Conservation (phyloP, 2,329 filamentous ascomycete species). For the Dothistroma septosporum region DNA sequence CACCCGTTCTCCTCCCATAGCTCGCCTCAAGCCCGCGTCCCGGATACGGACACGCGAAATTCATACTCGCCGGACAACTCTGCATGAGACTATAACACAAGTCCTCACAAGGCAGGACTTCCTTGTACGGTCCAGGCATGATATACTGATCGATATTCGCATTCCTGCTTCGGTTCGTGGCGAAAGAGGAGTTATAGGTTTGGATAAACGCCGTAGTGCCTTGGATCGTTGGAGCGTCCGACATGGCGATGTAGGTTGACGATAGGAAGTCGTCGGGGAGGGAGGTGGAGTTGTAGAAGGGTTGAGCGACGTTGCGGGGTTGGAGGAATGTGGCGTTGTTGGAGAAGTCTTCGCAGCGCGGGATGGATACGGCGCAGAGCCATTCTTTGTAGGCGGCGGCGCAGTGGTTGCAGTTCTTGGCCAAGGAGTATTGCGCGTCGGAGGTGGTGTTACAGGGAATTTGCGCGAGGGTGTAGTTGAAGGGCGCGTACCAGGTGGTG, state of each 20-base stretch:
- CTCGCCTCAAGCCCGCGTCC: constrained; percentile 47
- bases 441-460: constrained; percentile 75
- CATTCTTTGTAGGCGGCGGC: constrained; percentile 80
- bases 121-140: constrained; percentile 84
- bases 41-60: constrained; percentile 67
- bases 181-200: constrained; percentile 30
- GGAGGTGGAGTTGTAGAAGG: constrained; percentile 28
- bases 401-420: constrained; percentile 71
- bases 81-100: constrained; percentile 82
- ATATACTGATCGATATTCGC: constrained; percentile 58
- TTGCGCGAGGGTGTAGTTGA: constrained; percentile 76
- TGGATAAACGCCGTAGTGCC: constrained; percentile 31
- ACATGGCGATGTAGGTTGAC: constrained; percentile 32
- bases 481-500: constrained; percentile 64
- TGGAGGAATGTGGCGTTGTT: constrained; percentile 55
- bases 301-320: constrained; percentile 63
- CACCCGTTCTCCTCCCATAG: constrained; percentile 43
- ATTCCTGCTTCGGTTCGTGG: constrained; percentile 35
- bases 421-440: constrained; percentile 76
- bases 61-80: constrained; percentile 72
- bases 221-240: constrained; percentile 30
- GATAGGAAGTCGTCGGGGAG: constrained; percentile 25
- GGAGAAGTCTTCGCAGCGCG: constrained; percentile 82
- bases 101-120: constrained; percentile 82
- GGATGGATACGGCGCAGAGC: constrained; percentile 91